phyloP scores from a whole-genome alignment of 345 rosid species.

The Durio zibethinus region DNA sequence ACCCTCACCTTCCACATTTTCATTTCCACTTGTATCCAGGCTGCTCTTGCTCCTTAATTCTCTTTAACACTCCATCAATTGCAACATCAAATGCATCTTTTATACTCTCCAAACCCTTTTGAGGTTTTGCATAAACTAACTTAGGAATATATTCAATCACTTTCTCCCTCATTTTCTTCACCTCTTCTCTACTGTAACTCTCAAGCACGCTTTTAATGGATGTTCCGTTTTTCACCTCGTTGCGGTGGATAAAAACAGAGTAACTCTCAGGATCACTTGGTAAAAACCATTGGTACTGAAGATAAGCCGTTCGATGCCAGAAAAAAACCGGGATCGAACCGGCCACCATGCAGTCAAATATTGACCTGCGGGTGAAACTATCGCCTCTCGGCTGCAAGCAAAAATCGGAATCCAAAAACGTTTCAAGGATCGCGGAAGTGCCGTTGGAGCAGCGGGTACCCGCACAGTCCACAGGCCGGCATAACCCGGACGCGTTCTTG shows the following conservation, averaged over 20 bases:
- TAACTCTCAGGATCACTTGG: conserved; percentile 62
- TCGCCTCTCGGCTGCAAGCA: conserved; percentile 96
- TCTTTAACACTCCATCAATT: conserved; percentile 71
- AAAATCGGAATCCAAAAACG: conserved; percentile 75
- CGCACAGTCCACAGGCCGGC: conserved; percentile 64
- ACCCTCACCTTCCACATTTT: not conserved
- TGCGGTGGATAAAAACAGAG: conserved; percentile 80
- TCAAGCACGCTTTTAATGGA: conserved; percentile 60
- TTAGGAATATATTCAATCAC: conserved; percentile 74
- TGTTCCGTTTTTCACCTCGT: conserved; percentile 69
- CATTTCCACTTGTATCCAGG: conserved; percentile 66
- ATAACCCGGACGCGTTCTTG: conserved; percentile 41
- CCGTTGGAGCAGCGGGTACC: conserved; percentile 67
- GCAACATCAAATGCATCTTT: conserved; percentile 93
- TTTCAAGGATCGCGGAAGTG: conserved; percentile 62
- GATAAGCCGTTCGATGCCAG: conserved; percentile 85
- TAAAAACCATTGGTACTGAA: conserved; percentile 91
- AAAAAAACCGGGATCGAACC: conserved; percentile 96
- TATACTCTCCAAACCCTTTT: conserved; percentile 54
- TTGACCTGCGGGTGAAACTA: conserved; percentile 87
- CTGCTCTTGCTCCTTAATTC: conserved; percentile 70
- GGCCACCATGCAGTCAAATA: conserved; percentile 93
- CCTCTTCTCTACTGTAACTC: conserved; percentile 55
- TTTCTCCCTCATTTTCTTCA: conserved; percentile 65
- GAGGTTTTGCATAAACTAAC: conserved; percentile 59